Evolutionary conservation across 2,329 filamentous ascomycete species (phyloP).

Genomic region (Cercospora sp.): DNA sequence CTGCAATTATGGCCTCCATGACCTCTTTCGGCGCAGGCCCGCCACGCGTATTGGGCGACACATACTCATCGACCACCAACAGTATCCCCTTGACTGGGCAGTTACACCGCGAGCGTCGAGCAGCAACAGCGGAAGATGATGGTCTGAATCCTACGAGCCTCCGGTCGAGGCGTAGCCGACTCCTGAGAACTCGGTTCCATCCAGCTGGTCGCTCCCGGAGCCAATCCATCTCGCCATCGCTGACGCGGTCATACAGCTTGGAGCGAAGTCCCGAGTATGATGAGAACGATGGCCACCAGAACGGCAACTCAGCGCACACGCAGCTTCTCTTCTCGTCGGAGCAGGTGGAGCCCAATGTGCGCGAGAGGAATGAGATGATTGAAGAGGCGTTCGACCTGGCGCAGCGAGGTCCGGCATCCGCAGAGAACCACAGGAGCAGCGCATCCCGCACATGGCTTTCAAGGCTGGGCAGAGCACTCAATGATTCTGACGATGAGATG

Average conservation of each 20-base stretch:
- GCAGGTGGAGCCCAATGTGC: neutral
- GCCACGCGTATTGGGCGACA: neutral
- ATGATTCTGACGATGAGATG: neutral
- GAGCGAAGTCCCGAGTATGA: neutral
- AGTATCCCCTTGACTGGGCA: neutral
- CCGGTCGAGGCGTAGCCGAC: neutral
- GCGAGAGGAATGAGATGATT: neutral
- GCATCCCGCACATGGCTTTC: neutral
- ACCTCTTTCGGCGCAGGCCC: neutral
- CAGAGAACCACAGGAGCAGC: neutral
- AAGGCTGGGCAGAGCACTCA: neutral
- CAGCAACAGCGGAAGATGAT: neutral
- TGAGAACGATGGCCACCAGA: neutral
- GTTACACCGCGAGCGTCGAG: neutral
- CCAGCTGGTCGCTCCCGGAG: neutral
- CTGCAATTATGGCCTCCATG: neutral
- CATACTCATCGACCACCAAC: neutral
- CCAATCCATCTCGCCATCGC: neutral
- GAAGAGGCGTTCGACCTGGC: neutral
- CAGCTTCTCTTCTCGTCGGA: neutral
- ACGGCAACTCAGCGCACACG: neutral
- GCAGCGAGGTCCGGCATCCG: neutral
- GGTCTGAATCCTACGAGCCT: neutral
- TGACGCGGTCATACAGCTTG: neutral
- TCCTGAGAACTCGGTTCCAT: neutral